Conservation (phyloP, 352 stramenopile genomes). For the Phytopythium kandeliae region DNA sequence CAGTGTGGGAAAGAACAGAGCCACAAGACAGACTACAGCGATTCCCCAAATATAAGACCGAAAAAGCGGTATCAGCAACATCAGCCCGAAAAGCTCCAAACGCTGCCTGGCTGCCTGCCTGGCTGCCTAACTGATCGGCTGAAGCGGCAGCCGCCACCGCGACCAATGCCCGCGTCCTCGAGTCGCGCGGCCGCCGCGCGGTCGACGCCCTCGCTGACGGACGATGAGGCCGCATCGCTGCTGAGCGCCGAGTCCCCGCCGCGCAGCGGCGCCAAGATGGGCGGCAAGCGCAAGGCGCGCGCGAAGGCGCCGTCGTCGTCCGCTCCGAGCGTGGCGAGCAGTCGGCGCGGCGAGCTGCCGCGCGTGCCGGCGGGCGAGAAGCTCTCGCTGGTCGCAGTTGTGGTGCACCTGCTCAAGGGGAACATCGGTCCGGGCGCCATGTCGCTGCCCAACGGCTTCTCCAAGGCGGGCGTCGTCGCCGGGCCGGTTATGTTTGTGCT, state of each 20-base stretch:
- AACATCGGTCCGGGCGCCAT: slow-evolving; percentile 77
- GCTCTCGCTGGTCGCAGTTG: slow-evolving; percentile 42
- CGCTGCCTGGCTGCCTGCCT: too few species aligned
- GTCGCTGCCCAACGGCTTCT: slow-evolving; percentile 74
- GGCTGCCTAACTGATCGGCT: too few species aligned
- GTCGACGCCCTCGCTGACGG: not conserved
- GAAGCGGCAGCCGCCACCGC: too few species aligned
- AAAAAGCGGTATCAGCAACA: too few species aligned
- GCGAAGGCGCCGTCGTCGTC: slow-evolving; percentile 7
- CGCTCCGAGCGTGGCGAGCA: not conserved
- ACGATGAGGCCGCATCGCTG: slow-evolving; percentile 4
- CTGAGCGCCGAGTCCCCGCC: not conserved
- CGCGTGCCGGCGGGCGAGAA: slow-evolving; percentile 19
- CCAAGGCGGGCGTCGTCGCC: slow-evolving; percentile 59
- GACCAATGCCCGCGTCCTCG: too few species aligned
- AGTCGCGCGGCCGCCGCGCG: not conserved
- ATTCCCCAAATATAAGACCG: too few species aligned
- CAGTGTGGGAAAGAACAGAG: too few species aligned
- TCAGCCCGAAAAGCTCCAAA: not conserved
- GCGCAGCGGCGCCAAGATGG: not conserved
- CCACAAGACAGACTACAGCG: too few species aligned
- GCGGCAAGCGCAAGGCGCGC: not conserved
- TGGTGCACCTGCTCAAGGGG: slow-evolving; percentile 71
- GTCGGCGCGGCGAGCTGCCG: not conserved
- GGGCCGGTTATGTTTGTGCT: slow-evolving; percentile 55